Evolutionary conservation across 139 green algal species (phyloP).

Genomic region (Ulvella scutata): DNA sequence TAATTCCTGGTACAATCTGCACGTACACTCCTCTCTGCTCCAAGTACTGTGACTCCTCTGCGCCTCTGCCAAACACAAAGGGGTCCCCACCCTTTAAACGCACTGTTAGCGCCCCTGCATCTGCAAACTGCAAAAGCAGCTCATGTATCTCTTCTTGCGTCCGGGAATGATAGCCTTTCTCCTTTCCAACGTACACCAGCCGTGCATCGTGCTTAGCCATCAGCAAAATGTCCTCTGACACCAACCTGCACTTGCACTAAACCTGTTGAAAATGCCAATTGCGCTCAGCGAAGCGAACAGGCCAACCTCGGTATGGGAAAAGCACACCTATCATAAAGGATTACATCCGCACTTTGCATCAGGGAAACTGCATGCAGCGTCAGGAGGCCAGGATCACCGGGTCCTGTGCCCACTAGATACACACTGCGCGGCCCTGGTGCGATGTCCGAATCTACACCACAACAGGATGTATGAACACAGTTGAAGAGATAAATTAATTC

Average conservation of each 20-base stretch:
- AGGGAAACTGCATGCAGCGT: constrained; percentile 77
- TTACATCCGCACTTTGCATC: constrained; percentile 85
- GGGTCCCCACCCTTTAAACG: constrained; percentile 89
- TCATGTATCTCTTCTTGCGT: constrained; percentile 88
- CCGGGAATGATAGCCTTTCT: constrained; percentile 78
- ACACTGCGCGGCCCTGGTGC: constrained; percentile 38
- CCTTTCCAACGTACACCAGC: constrained; percentile 97
- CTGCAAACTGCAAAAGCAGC: constrained; percentile 77
- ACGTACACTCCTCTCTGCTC: constrained; percentile 57
- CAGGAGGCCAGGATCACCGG: constrained; percentile 86
- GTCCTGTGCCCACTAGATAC: constrained; percentile 88
- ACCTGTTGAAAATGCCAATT: not conserved
- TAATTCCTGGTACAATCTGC: constrained; percentile 74
- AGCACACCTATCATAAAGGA: constrained; percentile 82
- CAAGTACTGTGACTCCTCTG: constrained; percentile 86
- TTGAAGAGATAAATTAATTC: no score
- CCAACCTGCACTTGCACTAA: constrained; percentile 31
- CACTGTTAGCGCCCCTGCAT: constrained; percentile 52
- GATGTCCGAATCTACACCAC: not conserved
- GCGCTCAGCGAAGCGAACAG: not conserved
- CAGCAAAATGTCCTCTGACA: constrained; percentile 78
- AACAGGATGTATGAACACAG: not conserved
- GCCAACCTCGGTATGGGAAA: not conserved
- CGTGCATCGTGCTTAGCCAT: constrained; percentile 47
- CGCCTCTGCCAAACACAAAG: constrained; percentile 88